Base-by-base conservation (phyloP, 2,329 filamentous ascomycete species). In the Torrubiellomyces zombiae region DNA sequence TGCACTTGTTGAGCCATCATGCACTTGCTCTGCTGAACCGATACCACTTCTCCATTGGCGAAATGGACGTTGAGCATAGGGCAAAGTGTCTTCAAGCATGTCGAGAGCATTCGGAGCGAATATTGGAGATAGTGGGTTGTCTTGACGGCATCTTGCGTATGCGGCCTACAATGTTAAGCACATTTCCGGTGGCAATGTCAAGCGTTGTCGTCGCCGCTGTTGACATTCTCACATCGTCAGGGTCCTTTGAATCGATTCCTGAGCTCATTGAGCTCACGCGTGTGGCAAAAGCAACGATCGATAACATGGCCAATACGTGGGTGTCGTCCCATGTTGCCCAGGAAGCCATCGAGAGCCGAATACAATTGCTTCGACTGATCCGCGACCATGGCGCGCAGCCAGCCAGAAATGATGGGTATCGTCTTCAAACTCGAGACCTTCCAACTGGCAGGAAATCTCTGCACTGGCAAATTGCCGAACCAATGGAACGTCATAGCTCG, bases 1-100 rank as follows among this genome's bases (percentile, higher is more conserved):
- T 77, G 45, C 74, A 80, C 43, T 52, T 75, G 15, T 51, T 78
- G n/a, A 75, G 75, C 42, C 63, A 75, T 40, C 61, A 67, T 23
- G 60, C 69, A 1, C 48, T 69, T 37, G 63, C 78, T 47, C 70
- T 71, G 34, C 53, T 79, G 16, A 73, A 75, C 36, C 63, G 76
- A 19, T 65, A 75, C 37, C 58, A 60, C 9, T 54, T 57, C 7
- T 48, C 53, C 9, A 38, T 35, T 5, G 33, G 30, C 8, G 48
- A 46, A 17, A 44, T 67, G 4, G 48, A 51, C 4, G 34, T 47
- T 0, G 50, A 57, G 3, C 40, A 50, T 16, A 43, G 61, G 9
- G 36, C 44, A 3, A 53, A 58, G 14, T 58, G 66, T 31, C 50
- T 66, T 5, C 49, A 53, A 19, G 45, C 52, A 9, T 60, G 65